Evolutionary conservation across 768 basidiomycete genomes (phyloP).

Genomic region (Pseudohyphozyma bogoriensis): DNA sequence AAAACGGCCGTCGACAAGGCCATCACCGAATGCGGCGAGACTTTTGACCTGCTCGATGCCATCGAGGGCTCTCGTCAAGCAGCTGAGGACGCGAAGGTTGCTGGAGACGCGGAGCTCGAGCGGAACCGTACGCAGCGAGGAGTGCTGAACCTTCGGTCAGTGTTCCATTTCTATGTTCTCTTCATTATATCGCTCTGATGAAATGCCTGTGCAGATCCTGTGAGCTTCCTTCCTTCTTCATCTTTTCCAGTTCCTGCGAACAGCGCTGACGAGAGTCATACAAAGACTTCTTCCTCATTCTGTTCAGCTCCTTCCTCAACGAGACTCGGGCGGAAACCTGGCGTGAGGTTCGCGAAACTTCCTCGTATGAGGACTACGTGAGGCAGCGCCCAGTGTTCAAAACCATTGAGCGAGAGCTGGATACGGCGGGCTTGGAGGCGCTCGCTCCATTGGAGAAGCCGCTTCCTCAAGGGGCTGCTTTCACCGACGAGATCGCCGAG

Average conservation of each 20-base stretch:
- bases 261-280: constrained; percentile 56
- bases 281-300: constrained; percentile 45
- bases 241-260: constrained; percentile 53
- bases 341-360: constrained; percentile 16
- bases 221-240: constrained; percentile 10
- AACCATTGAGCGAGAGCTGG: constrained; percentile 85
- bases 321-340: constrained; percentile 24
- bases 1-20: constrained; percentile 73
- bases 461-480: constrained; percentile 30
- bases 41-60: constrained; percentile 74
- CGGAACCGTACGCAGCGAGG: constrained; percentile 41
- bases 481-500: constrained; percentile 75
- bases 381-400: constrained; percentile 86
- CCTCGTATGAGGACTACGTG: constrained; percentile 68
- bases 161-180: constrained; percentile 62
- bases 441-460: constrained; percentile 61
- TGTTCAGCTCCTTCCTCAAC: constrained; percentile 27
- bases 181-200: constrained; percentile 64
- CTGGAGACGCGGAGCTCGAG: constrained; percentile 49
- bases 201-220: constrained; percentile 36
- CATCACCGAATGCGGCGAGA: constrained; percentile 71
- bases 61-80: constrained; percentile 72
- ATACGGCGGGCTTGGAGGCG: constrained; percentile 63
- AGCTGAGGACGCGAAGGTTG: constrained; percentile 68
- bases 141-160: constrained; percentile 62